Evolutionary conservation across 1,139 yeast species (phyloP), one percentile per base, ranked within the genome.

Genomic region (Blastobotrys petasosporus): DNA sequence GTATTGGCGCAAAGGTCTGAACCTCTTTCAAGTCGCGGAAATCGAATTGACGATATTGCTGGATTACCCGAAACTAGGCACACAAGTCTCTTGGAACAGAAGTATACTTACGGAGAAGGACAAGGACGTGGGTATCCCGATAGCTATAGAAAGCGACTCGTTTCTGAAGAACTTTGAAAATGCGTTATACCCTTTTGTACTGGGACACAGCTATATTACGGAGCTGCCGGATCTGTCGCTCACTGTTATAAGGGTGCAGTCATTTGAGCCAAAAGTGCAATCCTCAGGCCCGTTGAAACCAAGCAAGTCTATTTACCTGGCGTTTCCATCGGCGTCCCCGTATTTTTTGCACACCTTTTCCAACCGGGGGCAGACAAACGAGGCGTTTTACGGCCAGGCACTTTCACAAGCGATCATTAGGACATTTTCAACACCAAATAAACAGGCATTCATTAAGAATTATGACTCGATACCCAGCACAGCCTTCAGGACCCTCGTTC

Each of bases 21-120:
- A 81, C 54, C 63, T 84, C 5, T 69, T 79, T 15, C 95, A 85
- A 58, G 61, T 80, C 39, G 83, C 94, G 0, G 90, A 84, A 53
- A 65, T 84, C 7, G 94, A 85, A 55, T 76, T 84, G 48, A 84
- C 80, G 54, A 20, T 20, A 20, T 20, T 20, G 25, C 6, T 20
- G 59, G 74, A 39, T 67, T 84, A 35, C 75, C 82, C 3, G 82
- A 80, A 54, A 71, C 74, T 41, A 81, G 85, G 0, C 65, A 67
- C 37, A 52, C 69, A 0, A 74, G 69, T 54, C 28, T 16, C 15
- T 20, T 20, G 25, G 12, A 12, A 5, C 17, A 12, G n/a, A 63
- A 63, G 20, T 85, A 94, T 90, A 67, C 73, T 2, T 74, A 75
- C 41, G 77, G 63, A 66, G 49, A 74, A 76, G 51, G 59, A 70